Conservation (phyloP, 2,329 filamentous ascomycete species). For the Coniella lustricola region DNA sequence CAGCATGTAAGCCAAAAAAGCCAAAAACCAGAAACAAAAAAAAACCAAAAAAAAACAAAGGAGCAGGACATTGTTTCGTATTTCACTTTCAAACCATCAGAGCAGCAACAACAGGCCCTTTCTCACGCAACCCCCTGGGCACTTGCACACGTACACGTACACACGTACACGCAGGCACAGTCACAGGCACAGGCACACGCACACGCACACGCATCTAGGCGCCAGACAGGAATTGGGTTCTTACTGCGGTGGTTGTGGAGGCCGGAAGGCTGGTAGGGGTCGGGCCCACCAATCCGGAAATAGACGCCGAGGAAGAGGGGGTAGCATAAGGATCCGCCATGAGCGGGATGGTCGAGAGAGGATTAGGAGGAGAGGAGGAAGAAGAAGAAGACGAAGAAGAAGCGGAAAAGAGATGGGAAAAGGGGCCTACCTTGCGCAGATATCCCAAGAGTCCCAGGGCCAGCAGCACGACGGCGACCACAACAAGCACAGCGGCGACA, state of each 20-base stretch:
- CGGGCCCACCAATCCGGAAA: not conserved
- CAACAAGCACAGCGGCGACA: conserved; percentile 6
- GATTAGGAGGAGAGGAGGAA: conserved; percentile 2
- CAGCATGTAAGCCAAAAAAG: too few relatives aligned
- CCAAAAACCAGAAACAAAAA: too few relatives aligned
- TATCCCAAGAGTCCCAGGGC: conserved; percentile 15
- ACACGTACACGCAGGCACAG: not conserved
- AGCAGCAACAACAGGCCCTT: too few relatives aligned
- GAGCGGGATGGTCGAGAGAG: conserved; percentile 9
- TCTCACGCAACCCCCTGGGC: too few relatives aligned
- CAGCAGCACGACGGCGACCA: conserved; percentile 13
- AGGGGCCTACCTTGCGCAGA: conserved; percentile 14
- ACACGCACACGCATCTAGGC: not conserved
- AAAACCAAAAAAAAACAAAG: too few relatives aligned
- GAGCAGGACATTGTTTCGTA: too few relatives aligned
- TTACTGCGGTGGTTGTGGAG: conserved; percentile 6
- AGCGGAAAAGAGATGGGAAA: conserved; percentile 1
- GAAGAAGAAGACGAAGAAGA: conserved; percentile 8
- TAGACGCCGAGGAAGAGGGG: not conserved
- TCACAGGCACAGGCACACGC: not conserved
- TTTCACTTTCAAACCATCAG: too few relatives aligned
- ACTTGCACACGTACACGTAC: too few relatives aligned
- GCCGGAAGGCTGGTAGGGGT: conserved; percentile 1
- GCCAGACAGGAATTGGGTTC: not conserved
- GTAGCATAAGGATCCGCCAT: conserved; percentile 1